These are phyloP conservation scores for Ophiobolus disseminans DNA, from an alignment of 2,329 filamentous ascomycete species.

Conservation along the genomic window DNA sequence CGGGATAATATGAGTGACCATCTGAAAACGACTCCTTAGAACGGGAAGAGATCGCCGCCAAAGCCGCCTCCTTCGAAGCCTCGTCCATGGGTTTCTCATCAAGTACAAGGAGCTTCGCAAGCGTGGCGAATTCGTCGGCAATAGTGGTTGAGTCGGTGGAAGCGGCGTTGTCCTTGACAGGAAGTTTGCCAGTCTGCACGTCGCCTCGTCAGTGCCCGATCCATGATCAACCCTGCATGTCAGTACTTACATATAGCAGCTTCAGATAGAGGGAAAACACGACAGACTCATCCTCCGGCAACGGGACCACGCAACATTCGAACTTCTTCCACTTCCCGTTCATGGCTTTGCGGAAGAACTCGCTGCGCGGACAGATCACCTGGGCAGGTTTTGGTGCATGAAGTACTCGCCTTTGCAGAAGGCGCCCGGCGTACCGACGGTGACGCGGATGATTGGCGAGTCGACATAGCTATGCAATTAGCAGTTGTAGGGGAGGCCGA, in stretches of 20 bases:
- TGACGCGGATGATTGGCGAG: too few relatives aligned
- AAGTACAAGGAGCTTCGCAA: not conserved
- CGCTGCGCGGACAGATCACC: not conserved
- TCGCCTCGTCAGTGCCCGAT: not conserved
- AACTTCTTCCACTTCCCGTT: not conserved
- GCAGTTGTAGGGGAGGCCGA: too few relatives aligned
- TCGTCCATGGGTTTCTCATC: conserved; percentile 1
- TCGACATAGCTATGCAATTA: too few relatives aligned
- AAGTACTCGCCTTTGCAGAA: too few relatives aligned
- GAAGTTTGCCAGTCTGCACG: not conserved
- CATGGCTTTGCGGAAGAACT: not conserved
- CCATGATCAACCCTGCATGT: not conserved
- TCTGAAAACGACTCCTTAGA: not conserved
- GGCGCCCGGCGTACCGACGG: too few relatives aligned
- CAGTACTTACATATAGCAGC: not conserved
- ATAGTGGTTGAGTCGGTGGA: not conserved
- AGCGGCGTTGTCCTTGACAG: not conserved
- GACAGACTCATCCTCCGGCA: conserved; percentile 1
- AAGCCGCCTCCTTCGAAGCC: not conserved
- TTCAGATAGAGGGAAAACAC: conserved; percentile 6
- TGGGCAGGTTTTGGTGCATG: too few relatives aligned
- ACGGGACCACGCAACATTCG: not conserved
- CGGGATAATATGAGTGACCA: not conserved
- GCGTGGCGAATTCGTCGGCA: not conserved
- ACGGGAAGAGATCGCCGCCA: not conserved